Evolutionary conservation across 192 early-diverging fungal species (phyloP).

Genomic region (Mortierella antarctica): DNA sequence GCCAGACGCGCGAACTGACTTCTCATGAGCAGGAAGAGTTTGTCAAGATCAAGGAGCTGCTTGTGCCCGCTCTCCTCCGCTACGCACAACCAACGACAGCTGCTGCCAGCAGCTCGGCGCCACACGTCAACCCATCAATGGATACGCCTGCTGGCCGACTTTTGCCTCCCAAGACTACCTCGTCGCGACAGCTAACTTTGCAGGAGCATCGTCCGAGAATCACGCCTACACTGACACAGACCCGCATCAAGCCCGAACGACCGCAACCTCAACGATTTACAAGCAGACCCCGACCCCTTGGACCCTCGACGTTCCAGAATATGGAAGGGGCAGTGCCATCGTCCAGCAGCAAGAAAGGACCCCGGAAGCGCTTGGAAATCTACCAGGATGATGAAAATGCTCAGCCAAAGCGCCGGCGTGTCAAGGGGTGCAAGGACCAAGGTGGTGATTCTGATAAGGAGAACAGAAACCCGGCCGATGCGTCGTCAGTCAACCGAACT

Average conservation of each 20-base stretch:
- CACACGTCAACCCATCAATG: background rate
- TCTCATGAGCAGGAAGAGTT: conserved; percentile 27
- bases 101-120: background rate
- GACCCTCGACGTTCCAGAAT: background rate
- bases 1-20: conserved; percentile 22
- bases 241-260: background rate
- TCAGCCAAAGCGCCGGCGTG: conserved; percentile 5
- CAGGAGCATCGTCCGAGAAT: no score
- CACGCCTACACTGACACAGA: no score
- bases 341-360: conserved; percentile 10
- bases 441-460: conserved; percentile 26
- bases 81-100: conserved; percentile 8
- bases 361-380: conserved; percentile 6
- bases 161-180: no score
- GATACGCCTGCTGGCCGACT: background rate
- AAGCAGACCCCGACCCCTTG: background rate
- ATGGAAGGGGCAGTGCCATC: background rate
- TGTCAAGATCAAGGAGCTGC: conserved; percentile 21
- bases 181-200: no score
- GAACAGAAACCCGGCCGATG: conserved; percentile 13
- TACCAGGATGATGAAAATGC: conserved; percentile 25
- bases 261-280: background rate
- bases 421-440: background rate
- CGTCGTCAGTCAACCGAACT: background rate
- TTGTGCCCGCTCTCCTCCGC: conserved; percentile 20